These are phyloP conservation scores for Boletus sp. DNA, from an alignment of 1,284 basidiomycete species.

Conservation along the genomic window DNA sequence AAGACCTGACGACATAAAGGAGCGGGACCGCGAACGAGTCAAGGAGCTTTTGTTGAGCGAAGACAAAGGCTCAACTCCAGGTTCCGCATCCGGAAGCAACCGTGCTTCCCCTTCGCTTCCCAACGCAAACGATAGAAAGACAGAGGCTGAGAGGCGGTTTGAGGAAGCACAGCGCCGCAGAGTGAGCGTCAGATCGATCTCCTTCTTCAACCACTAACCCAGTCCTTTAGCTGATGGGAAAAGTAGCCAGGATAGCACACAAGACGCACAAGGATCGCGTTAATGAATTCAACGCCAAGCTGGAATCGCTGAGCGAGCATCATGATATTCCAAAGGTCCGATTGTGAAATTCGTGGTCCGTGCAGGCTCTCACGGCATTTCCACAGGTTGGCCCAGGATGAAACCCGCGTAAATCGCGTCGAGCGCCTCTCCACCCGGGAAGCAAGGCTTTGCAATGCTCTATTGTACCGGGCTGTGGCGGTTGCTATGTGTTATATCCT, in stretches of 20 bases:
- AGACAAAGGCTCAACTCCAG: conserved; percentile 39
- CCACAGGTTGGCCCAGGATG: conserved; percentile 73
- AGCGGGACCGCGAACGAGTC: conserved; percentile 44
- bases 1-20: conserved; percentile 32
- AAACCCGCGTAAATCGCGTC: conserved; percentile 35
- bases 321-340: conserved; percentile 88
- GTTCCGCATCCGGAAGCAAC: conserved; percentile 53
- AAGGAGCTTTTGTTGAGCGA: conserved; percentile 49
- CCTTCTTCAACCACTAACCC: conserved; percentile 7
- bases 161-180: conserved; percentile 81
- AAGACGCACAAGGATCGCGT: conserved; percentile 97
- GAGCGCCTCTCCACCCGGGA: conserved; percentile 10
- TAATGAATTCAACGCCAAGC: conserved; percentile 84
- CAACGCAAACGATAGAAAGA: conserved; percentile 57
- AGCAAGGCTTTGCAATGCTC: conserved; percentile 7
- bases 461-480: conserved; percentile 17
- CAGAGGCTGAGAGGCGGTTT: conserved; percentile 87
- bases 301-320: conserved; percentile 88
- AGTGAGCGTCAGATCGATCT: conserved; percentile 46
- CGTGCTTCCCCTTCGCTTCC: conserved; percentile 52
- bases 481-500: conserved; percentile 16
- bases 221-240: conserved; percentile 65
- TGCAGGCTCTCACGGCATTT: conserved; percentile 28
- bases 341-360: conserved; percentile 22
- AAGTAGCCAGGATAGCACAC: conserved; percentile 75